phyloP scores from a whole-genome alignment of 1,284 basidiomycete genomes.

The Vanrija sp. region DNA sequence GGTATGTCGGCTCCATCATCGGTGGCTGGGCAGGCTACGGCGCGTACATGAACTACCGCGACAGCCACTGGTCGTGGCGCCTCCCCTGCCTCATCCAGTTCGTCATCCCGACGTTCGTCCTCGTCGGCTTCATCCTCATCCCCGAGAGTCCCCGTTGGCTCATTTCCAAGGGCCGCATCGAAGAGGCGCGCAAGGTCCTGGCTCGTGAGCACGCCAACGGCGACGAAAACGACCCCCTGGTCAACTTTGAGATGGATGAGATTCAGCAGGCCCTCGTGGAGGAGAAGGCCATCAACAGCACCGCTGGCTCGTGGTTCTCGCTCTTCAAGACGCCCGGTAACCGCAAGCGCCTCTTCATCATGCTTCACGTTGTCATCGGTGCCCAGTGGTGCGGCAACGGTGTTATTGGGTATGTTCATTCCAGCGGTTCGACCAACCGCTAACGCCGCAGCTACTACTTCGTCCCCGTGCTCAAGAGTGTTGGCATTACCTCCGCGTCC shows the following conservation, averaged over 20 bases:
- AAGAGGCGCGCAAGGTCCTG: slow-evolving; percentile 31
- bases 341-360: slow-evolving; percentile 49
- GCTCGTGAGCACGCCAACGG: slow-evolving; percentile 32
- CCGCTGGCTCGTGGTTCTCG: slow-evolving; percentile 18
- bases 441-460: slow-evolving; percentile 56
- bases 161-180: slow-evolving; percentile 19
- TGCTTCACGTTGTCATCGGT: slow-evolving; percentile 4
- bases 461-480: slow-evolving; percentile 62
- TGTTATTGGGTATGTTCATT: not conserved
- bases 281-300: slow-evolving; percentile 50
- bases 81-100: not conserved
- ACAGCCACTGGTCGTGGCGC: not conserved
- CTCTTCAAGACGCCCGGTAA: slow-evolving; percentile 44
- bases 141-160: slow-evolving; percentile 49
- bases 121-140: not conserved
- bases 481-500: slow-evolving; percentile 61
- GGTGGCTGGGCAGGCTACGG: slow-evolving; percentile 22
- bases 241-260: slow-evolving; percentile 21
- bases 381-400: slow-evolving; percentile 10
- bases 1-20: slow-evolving; percentile 18
- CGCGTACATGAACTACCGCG: slow-evolving; percentile 20
- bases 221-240: slow-evolving; percentile 19
- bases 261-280: slow-evolving; percentile 47
- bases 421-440: not conserved
- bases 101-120: not conserved